Base-by-base conservation (phyloP, 2,329 filamentous ascomycete species). In the Ceratocystis alfenasii region DNA sequence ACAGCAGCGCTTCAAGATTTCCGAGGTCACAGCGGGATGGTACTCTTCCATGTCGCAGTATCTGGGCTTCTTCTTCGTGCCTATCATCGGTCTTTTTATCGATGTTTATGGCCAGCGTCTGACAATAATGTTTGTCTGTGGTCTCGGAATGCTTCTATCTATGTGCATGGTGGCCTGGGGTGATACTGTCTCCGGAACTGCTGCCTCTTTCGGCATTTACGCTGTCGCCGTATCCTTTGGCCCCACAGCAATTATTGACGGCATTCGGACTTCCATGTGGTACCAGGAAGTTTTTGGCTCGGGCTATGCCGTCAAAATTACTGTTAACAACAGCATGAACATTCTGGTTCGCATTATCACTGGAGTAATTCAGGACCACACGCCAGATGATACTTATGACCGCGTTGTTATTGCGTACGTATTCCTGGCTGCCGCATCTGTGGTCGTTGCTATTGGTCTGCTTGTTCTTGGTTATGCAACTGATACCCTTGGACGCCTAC, bases 261-360 rank as follows among this genome's bases (percentile, higher is more conserved):
- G 80, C 25, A 83, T 85, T 30, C 80, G 84, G 17, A 84, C 83
- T 0, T 78, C 78, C 0, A 79, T 86, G 72, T 84, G 81, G 80
- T 77, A 84, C 30, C 80, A 83, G 66, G 80, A 80, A 1, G 80
- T 83, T 0, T 86, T 86, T 67, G 83, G 83, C 0, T 80, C 81
- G 0, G 84, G 80, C 0, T 86, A 85, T 67, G 78, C 81, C 0
- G 72, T 85, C 66, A 86, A 86, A 67, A 79, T 86, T 45, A 80
- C 80, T 25, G 81, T 85, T 70, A 85, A 86, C 70, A 86, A 86
- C 71, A 80, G 78, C 36, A 85, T 85, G 81, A 83, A 77, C 67
- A 84, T 86, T 67, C 81, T 86, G 64, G 75, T 86, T 0, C 76
- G 81, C 0, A 79, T 86, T 55, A 74, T 84, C 22, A 79, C 81